Evolutionary conservation across 1,284 basidiomycete genomes (phyloP).

Genomic region (Polyporus tsugae): DNA sequence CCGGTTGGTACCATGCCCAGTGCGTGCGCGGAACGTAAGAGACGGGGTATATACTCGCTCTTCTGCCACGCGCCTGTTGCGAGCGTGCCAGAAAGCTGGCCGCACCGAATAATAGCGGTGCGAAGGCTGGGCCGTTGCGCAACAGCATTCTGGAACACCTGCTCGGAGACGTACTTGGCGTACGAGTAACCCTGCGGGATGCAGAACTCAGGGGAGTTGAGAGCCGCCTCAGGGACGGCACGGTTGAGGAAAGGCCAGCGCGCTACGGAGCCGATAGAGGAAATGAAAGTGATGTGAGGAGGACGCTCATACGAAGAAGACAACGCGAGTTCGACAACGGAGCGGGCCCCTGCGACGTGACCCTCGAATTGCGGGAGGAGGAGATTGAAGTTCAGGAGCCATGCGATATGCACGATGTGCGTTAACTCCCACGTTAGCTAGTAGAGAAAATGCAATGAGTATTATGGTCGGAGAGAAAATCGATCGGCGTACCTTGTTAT

Average conservation of each 20-base stretch:
- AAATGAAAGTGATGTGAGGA: constrained; percentile 40
- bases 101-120: constrained; percentile 30
- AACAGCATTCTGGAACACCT: constrained; percentile 27
- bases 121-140: constrained; percentile 19
- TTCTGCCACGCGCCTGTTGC: constrained; percentile 33
- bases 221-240: constrained; percentile 29
- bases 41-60: constrained; percentile 33
- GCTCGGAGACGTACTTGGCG: constrained; percentile 36
- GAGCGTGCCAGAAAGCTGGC: constrained; percentile 33
- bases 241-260: constrained; percentile 16
- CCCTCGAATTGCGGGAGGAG: constrained; percentile 23
- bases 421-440: constrained; percentile 32
- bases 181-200: constrained; percentile 33
- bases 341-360: constrained; percentile 20
- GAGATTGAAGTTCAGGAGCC: constrained; percentile 45
- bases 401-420: constrained; percentile 42
- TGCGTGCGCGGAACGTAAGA: constrained; percentile 25
- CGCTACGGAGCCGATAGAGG: constrained; percentile 38
- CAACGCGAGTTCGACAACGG: constrained; percentile 34
- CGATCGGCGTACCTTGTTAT: constrained; percentile 8
- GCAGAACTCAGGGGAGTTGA: constrained; percentile 27
- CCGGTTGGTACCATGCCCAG: constrained; percentile 29
- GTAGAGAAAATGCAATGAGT: too few relatives aligned
- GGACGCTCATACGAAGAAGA: constrained; percentile 25
- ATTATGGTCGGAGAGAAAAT: too few relatives aligned